Conservation (phyloP, 805 yeast species). For the Candida koratica region DNA sequence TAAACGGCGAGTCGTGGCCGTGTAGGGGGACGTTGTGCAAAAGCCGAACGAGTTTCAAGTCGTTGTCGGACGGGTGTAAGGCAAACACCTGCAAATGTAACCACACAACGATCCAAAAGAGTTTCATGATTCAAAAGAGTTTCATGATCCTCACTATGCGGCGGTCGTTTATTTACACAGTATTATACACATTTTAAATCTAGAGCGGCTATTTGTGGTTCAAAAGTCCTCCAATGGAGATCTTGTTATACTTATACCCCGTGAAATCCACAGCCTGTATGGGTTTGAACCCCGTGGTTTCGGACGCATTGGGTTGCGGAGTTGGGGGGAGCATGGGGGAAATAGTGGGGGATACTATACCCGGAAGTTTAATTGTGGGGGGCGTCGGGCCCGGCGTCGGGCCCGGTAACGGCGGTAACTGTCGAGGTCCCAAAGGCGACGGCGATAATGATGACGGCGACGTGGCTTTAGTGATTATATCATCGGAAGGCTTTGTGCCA, state of each 20-base stretch:
- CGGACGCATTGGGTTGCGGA: neutral
- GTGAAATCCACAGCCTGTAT: conserved; percentile 15
- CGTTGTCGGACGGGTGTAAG: conserved; percentile 1
- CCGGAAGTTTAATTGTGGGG: conserved; percentile 2
- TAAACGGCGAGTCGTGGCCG: conserved; percentile 1
- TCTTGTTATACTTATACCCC: conserved; percentile 11
- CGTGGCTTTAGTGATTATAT: neutral
- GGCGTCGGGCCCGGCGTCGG: neutral
- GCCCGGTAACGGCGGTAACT: neutral
- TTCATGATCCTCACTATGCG: neutral
- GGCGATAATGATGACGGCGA: neutral
- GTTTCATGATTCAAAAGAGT: no score
- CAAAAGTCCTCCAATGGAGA: conserved; percentile 39
- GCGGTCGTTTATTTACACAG: conserved; percentile 3
- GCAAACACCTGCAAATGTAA: no score
- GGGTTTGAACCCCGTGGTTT: neutral
- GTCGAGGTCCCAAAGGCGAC: neutral
- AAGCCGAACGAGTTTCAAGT: conserved; percentile 6
- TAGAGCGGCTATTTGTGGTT: conserved; percentile 19
- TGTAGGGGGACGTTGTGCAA: conserved; percentile 11
- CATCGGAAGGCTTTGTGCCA: neutral
- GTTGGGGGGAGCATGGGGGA: neutral
- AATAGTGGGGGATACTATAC: neutral
- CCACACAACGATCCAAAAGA: no score
- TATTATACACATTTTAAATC: conserved; percentile 3